Evolutionary conservation across 768 basidiomycete genomes (phyloP), one percentile per base, ranked within the genome.

Genomic region (Leccinum incarnatum): DNA sequence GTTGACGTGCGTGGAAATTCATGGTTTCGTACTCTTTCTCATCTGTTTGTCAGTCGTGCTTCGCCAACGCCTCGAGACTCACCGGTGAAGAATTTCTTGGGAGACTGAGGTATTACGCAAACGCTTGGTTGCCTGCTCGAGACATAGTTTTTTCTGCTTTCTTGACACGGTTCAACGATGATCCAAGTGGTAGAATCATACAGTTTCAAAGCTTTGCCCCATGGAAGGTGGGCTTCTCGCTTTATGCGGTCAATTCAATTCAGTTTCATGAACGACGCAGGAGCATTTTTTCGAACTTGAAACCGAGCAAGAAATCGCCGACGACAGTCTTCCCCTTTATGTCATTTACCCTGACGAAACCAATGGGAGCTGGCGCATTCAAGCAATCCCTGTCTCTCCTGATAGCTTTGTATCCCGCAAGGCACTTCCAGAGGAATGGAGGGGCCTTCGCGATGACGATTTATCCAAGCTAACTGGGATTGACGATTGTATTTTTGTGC

Each of bases 261-360:
- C 47, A 30, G 51, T 50, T 57, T 52, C 40, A 60, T 54, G 76
- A 69, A 50, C 1, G 7, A 12, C 37, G 27, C 62, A 91, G 85
- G 94, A 97, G 65, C 96, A 99, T 71, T 81, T 99, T 11, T 95
- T 94, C 72, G 86, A 91, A 58, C 78, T 96, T 37, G 96, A 98
- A 74, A 71, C 74, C 2, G 85, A 88, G 54, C 72, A 81, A 15
- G 67, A 69, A 1, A 75, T 83, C 32, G 57, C 80, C 2, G 69
- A 72, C 1, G 71, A 82, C 8, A 76, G 79, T 53, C 78, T 85
- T 62, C 87, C 92, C 3, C 78, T 89, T 36, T 98, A 98, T 71
- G 80, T 95, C 54, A 77, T 99, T 55, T 98, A 98, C 71, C 90
- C 93, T 1, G 95, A 98, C 65, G 91, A 93, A 70, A 78, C 77